phyloP scores from a whole-genome alignment of 257 asterid species.

The Dorcoceras hygrometricum region DNA sequence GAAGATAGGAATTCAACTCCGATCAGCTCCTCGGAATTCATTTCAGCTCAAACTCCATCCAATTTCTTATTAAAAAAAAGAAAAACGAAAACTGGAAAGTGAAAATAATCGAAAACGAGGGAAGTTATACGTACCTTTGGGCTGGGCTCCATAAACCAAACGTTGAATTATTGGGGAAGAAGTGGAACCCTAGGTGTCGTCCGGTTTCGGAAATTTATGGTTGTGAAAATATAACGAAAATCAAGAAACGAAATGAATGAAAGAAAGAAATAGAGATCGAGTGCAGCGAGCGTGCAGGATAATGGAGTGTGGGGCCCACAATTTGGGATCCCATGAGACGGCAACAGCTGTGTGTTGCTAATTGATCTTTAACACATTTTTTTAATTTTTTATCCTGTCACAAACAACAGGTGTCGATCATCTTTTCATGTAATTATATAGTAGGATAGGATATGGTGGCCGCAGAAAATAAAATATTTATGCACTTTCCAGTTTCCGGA shows the following conservation, averaged over 20 bases:
- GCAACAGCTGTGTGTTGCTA: not conserved
- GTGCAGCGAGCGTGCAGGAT: not conserved
- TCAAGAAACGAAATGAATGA: not conserved
- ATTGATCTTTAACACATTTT: not conserved
- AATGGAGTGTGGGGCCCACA: not conserved
- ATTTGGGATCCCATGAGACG: too few species aligned
- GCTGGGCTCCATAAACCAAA: conserved; percentile 35
- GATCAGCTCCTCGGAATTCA: conserved; percentile 23
- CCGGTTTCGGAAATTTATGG: conserved; percentile 19
- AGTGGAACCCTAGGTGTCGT: conserved; percentile 36
- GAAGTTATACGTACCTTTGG: conserved; percentile 39
- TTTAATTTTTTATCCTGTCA: too few species aligned
- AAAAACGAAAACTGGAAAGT: not conserved
- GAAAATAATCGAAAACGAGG: conserved; percentile 18
- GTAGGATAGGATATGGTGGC: too few species aligned
- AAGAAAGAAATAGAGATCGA: not conserved
- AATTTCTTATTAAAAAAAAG: not conserved
- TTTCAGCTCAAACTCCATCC: conserved; percentile 12
- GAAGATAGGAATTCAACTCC: conserved; percentile 26
- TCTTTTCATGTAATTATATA: too few species aligned
- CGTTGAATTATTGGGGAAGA: conserved; percentile 15
- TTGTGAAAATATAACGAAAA: conserved; percentile 4
- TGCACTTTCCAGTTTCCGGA: too few species aligned
- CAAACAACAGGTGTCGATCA: too few species aligned
- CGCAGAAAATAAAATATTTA: too few species aligned